Evolutionary conservation across 2,329 filamentous ascomycete genomes (phyloP), one percentile per base, ranked within the genome.

Genomic region (Fusarium devonianum): DNA sequence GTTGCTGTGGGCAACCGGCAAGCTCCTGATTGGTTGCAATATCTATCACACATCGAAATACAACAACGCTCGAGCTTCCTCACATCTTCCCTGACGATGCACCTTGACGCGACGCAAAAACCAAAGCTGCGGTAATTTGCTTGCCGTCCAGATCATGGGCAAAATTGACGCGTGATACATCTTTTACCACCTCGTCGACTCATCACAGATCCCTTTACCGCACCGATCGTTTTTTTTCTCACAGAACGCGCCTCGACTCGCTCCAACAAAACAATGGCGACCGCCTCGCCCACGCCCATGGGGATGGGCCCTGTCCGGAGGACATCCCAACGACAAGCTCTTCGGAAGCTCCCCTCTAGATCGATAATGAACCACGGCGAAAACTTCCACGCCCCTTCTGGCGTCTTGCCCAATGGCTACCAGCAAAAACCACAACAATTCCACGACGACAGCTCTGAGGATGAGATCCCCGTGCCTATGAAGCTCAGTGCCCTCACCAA

Each of bases 401-500:
- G 62, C 12, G 53, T 65, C 30, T 53, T 63, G 33, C 49, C 67
- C 8, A 63, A 69, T 48, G 58, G 67, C 38, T 73, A 77, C 39
- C 60, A 72, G 32, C 73, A 74, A 28, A 71, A 77, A 44, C 77
- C 77, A 49, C 76, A 77, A 36, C 79, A 70, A 49, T 86, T 70
- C 51, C 58, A 69, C 60, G 87, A 90, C 63, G 92, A 96, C 68
- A 96, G 90, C 77, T 96, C 92, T 17, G 93, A 97, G 73, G 93
- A 97, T 66, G 93, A 97, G 73, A 90, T 95, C 19, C 89, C 89
- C 12, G 88, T 90, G 62, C 92, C 92, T 64, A 91, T 94, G 84
- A 95, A 94, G 75, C 88, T 97, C 69, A 97, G 92, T 69, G 92
- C 92, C 64, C 83, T 94, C 60, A 96, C 93, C 37, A 93, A 94